Evolutionary conservation across 352 stramenopile genomes (phyloP), one percentile per base, ranked within the genome.

Genomic region (Globisporangium radiosum): DNA sequence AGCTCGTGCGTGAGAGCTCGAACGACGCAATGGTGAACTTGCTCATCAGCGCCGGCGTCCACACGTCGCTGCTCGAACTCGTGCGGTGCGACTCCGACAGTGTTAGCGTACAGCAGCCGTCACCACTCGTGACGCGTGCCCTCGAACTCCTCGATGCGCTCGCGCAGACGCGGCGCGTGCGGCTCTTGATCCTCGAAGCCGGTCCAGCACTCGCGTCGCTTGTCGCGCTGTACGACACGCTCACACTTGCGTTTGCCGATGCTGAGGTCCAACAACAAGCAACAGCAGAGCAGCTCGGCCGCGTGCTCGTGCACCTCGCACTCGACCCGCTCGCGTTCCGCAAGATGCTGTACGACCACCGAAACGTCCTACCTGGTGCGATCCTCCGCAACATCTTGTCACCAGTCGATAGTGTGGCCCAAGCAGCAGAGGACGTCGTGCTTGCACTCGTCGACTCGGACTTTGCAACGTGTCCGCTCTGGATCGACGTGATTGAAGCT

Each of bases 401-500:
- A 7, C 45, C 72, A 4, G 49, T 68, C 9, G 66, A 72, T 2
- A 72, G 84, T 15, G 76, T 92, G 4, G 71, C 79, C 5, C 59
- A 73, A 14, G 86, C 70, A 6, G 84, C 84, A 0, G 84, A 92
- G 59, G 73, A 88, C 48, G 86, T 92, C 10, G 77, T 92, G 4
- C 60, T 84, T 13, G 87, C 87, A 44, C 74, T 93, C 8, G 84
- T 92, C 13, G 79, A 87, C 56, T 88, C 81, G 11, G 84, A 93
- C 57, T 93, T 90, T 52, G 78, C 81, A 11, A 91, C 81, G 37
- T 93, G 84, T 51, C 84, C 84, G 7, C 57, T 93, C n/a, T 93
- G 84, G 84, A 66, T 87, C 43, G 65, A 88, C 57, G 62, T 90
- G 54, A 85, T 93, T 37, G 78, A 90, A 57, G 78, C 39, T 13